Evolutionary conservation across 1,139 yeast species (phyloP), one percentile per base, ranked within the genome.

Genomic region (Geotrichum reessii): DNA sequence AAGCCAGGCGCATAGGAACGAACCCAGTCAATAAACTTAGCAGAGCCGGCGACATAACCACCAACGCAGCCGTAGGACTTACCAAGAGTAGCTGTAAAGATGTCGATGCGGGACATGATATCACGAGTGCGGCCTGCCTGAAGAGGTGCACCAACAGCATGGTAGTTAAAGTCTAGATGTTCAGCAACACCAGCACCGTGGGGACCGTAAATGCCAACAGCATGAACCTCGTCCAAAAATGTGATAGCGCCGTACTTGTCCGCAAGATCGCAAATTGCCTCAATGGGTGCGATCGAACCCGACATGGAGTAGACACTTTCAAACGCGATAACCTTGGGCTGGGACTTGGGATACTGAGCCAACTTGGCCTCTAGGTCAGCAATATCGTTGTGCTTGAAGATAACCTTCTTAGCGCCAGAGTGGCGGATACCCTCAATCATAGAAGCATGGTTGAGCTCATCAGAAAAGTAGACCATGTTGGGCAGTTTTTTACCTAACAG

Each of bases 151-250:
- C 95, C 95, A 17, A 82, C 71, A 64, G 81, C 77, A 72, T 91
- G 96, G 62, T 85, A 84, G 53, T 88, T 88, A 69, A 90, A 92
- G 74, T 93, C 88, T 69, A 87, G 79, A 73, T 93, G 99, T 75
- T 95, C 99, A 55, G 98, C 97, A 58, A 93, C 98, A 76, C 99
- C 99, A 49, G 97, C 99, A 69, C 99, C 99, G 69, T 89, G 97
- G 62, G 99, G 98, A 69, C 99, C 99, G 73, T 93, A 93, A 87
- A 93, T 83, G 59, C 99, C 99, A 57, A 95, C 98, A 50, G 99
- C 98, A 71, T 93, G 99, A 52, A 93, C 99, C 75, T 93, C 99
- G 73, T 93, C 99, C 71, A 95, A 80, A 74, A 93, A 93, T 50
- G 99, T 93, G 68, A 93, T 76, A 50, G 98, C 98, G 62, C 98